Evolutionary conservation across 495 filamentous ascomycete species (phyloP).

Genomic region (Lasiosphaeriaceae sp.): DNA sequence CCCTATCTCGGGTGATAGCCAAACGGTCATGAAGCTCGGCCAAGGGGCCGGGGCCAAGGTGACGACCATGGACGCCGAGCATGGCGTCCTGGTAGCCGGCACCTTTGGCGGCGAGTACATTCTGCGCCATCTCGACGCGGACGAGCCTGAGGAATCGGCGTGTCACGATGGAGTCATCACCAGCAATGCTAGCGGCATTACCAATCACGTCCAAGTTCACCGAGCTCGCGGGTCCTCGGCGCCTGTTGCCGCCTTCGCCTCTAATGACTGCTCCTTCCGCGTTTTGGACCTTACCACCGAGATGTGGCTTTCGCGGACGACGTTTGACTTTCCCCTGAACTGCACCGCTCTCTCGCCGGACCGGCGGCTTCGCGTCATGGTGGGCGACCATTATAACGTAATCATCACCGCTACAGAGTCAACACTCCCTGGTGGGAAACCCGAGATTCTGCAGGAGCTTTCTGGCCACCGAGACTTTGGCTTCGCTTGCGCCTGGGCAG

Average conservation of each 20-base stretch:
- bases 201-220: slow-evolving; percentile 78
- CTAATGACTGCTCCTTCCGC: slow-evolving; percentile 76
- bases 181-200: slow-evolving; percentile 67
- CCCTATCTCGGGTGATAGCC: slow-evolving; percentile 42
- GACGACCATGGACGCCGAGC: slow-evolving; percentile 65
- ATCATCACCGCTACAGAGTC: slow-evolving; percentile 48
- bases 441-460: slow-evolving; percentile 49
- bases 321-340: slow-evolving; percentile 70
- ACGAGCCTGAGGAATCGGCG: slow-evolving; percentile 33
- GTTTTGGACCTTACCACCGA: slow-evolving; percentile 70
- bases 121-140: slow-evolving; percentile 51
- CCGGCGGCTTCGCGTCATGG: slow-evolving; percentile 72
- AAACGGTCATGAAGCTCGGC: slow-evolving; percentile 60
- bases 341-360: slow-evolving; percentile 80
- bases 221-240: slow-evolving; percentile 54
- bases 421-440: slow-evolving; percentile 23
- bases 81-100: slow-evolving; percentile 71
- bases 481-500: slow-evolving; percentile 89
- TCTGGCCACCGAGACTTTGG: slow-evolving; percentile 74
- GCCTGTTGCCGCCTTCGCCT: slow-evolving; percentile 72
- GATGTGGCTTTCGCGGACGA: slow-evolving; percentile 56
- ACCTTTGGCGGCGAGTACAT: slow-evolving; percentile 81
- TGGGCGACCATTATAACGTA: slow-evolving; percentile 49
- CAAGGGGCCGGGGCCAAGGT: slow-evolving; percentile 51
- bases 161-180: slow-evolving; percentile 64